phyloP scores from a whole-genome alignment of 2,329 filamentous ascomycete genomes.

The Monosporascus sp. region DNA sequence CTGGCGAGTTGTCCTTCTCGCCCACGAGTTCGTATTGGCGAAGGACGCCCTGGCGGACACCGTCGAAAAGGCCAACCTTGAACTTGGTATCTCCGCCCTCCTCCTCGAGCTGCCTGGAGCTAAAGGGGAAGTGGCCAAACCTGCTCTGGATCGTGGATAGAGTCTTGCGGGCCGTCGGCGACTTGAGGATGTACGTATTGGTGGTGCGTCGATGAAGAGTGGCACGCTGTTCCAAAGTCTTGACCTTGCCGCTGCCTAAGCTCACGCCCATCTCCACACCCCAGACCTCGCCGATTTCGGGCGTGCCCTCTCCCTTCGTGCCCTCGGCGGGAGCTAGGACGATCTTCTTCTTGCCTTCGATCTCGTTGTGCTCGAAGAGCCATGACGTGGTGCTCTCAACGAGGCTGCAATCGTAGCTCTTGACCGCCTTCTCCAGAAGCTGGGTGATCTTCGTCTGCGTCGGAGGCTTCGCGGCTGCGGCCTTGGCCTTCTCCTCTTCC shows the following conservation, averaged over 20 bases:
- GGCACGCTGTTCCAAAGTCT: constrained; percentile 78
- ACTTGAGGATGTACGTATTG: constrained; percentile 89
- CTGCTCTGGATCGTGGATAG: constrained; percentile 95
- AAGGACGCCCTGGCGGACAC: constrained; percentile 86
- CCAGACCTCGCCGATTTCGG: constrained; percentile 92
- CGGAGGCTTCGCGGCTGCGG: constrained; percentile 72
- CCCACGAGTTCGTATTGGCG: constrained; percentile 94
- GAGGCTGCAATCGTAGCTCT: constrained; percentile 84
- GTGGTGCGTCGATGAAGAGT: constrained; percentile 91
- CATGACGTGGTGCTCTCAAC: constrained; percentile 98
- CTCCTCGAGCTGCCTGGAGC: constrained; percentile 91
- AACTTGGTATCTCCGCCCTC: constrained; percentile 68
- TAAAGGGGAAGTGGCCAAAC: constrained; percentile 97
- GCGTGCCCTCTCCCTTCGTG: constrained; percentile 82
- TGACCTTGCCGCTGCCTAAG: constrained; percentile 89
- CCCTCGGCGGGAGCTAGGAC: constrained; percentile 83
- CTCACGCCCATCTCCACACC: constrained; percentile 94
- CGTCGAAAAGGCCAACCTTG: constrained; percentile 94
- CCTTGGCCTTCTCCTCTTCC: constrained; percentile 95
- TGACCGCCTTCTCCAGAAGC: constrained; percentile 85
- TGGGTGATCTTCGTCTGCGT: constrained; percentile 82
- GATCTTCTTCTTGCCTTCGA: constrained; percentile 96
- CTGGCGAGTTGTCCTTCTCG: constrained; percentile 82
- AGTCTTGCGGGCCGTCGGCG: constrained; percentile 85
- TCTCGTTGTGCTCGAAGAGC: constrained; percentile 95